Evolutionary conservation across 345 rosid genomes (phyloP).

Genomic region (Trapa incisa): DNA sequence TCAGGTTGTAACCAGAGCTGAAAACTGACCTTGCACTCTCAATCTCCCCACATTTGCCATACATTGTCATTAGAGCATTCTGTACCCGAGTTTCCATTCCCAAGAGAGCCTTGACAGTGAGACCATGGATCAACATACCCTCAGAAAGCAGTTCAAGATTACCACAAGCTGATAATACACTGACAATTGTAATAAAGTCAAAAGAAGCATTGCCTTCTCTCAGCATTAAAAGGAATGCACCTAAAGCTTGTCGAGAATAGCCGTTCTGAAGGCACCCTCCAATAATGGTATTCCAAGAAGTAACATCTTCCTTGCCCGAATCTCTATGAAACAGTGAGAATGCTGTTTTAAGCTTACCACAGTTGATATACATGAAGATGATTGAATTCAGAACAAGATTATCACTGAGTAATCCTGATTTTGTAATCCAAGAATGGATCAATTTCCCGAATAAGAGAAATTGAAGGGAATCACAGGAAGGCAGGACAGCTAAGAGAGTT

Average conservation of each 20-base stretch:
- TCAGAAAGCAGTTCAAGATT: conserved; percentile 25
- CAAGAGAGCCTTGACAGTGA: conserved; percentile 28
- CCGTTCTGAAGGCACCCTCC: conserved; percentile 23
- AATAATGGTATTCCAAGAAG: conserved; percentile 44
- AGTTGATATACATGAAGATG: conserved; percentile 28
- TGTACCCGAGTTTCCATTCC: conserved; percentile 32
- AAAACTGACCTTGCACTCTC: conserved; percentile 36
- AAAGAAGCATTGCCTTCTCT: conserved; percentile 15
- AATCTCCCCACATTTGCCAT: conserved; percentile 39
- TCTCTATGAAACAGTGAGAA: conserved; percentile 17
- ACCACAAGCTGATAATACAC: conserved; percentile 36
- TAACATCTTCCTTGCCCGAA: conserved; percentile 18
- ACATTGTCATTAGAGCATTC: conserved; percentile 52
- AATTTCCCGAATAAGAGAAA: conserved; percentile 33
- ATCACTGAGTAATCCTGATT: conserved; percentile 27
- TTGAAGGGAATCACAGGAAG: conserved; percentile 28
- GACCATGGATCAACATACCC: conserved; percentile 39
- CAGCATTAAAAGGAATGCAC: conserved; percentile 31
- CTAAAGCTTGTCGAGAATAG: conserved; percentile 27
- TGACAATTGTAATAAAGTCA: conserved; percentile 33
- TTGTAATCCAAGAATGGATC: conserved; percentile 35
- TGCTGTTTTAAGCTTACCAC: conserved; percentile 25
- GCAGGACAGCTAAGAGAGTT: conserved; percentile 36
- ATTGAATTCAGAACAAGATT: conserved; percentile 24
- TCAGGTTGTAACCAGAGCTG: conserved; percentile 20